Conservation (phyloP, 768 basidiomycete species). For the Rhizopogon vulgaris region DNA sequence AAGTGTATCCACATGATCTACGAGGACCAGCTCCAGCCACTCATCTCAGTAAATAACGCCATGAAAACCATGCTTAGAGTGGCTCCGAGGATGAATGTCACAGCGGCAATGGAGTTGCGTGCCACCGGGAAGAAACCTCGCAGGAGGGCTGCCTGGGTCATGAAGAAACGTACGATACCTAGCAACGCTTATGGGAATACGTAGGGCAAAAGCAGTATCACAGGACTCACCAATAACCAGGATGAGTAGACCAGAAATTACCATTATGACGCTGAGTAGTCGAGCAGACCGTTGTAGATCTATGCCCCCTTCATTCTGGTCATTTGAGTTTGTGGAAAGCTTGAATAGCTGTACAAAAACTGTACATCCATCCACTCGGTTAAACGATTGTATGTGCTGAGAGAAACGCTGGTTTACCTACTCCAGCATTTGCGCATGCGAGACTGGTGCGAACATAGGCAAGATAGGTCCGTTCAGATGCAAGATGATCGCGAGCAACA, state of each 20-base stretch:
- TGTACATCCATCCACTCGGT: conserved; percentile 10
- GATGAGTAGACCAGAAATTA: conserved; percentile 40
- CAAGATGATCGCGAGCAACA: conserved; percentile 60
- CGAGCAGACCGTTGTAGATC: conserved; percentile 31
- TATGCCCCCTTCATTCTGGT: not conserved
- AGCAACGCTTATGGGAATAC: not conserved
- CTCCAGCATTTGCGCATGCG: conserved; percentile 51
- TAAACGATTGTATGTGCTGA: not conserved
- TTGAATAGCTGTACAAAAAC: conserved; percentile 53
- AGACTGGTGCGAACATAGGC: conserved; percentile 63
- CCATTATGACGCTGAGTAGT: conserved; percentile 45
- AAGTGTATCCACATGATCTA: not conserved
- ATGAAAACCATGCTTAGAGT: conserved; percentile 38
- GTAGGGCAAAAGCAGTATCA: not conserved
- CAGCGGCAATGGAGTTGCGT: conserved; percentile 34
- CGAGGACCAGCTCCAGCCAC: not conserved
- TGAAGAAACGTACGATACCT: conserved; percentile 50
- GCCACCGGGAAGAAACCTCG: conserved; percentile 49
- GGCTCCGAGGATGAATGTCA: conserved; percentile 33
- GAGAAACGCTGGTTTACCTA: conserved; percentile 36
- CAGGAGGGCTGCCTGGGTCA: conserved; percentile 42
- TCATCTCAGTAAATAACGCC: conserved; percentile 29
- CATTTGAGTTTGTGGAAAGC: conserved; percentile 15
- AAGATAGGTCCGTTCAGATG: conserved; percentile 57
- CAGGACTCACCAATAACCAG: conserved; percentile 39